Conservation (phyloP, 371 early-diverging fungal genomes). For the Lichtheimia hyalospora region DNA sequence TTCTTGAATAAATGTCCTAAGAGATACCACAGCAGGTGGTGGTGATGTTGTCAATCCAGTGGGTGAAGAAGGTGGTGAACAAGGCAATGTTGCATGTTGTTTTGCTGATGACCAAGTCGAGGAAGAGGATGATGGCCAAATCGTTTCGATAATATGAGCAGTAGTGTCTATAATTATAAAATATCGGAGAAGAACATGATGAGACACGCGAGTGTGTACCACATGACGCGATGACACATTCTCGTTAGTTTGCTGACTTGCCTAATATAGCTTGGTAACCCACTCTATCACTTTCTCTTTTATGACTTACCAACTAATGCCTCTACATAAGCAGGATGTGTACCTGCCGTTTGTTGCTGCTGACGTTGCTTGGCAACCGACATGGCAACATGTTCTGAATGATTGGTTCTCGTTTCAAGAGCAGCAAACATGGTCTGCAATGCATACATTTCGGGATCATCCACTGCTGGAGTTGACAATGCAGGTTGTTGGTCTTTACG, state of each 20-base stretch:
- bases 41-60: not conserved
- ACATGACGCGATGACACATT: conserved; percentile 1
- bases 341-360: conserved; percentile 6
- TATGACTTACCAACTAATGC: conserved; percentile 15
- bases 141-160: conserved; percentile 57
- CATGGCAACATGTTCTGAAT: not conserved
- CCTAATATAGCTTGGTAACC: too few relatives aligned
- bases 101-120: not conserved
- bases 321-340: conserved; percentile 11
- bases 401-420: not conserved
- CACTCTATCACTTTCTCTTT: not conserved
- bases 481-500: too few relatives aligned
- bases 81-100: not conserved
- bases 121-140: conserved; percentile 38
- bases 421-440: conserved; percentile 12
- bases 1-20: conserved; percentile 73
- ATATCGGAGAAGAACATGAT: too few relatives aligned
- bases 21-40: conserved; percentile 45
- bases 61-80: too few relatives aligned
- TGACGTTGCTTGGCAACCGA: not conserved
- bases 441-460: conserved; percentile 35
- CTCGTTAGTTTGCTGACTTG: not conserved
- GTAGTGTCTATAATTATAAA: conserved; percentile 43
- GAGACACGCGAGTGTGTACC: not conserved
- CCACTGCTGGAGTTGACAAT: not conserved